Evolutionary conservation across 2,329 filamentous ascomycete genomes (phyloP).

Genomic region (Emmonsiellopsis sp.): DNA sequence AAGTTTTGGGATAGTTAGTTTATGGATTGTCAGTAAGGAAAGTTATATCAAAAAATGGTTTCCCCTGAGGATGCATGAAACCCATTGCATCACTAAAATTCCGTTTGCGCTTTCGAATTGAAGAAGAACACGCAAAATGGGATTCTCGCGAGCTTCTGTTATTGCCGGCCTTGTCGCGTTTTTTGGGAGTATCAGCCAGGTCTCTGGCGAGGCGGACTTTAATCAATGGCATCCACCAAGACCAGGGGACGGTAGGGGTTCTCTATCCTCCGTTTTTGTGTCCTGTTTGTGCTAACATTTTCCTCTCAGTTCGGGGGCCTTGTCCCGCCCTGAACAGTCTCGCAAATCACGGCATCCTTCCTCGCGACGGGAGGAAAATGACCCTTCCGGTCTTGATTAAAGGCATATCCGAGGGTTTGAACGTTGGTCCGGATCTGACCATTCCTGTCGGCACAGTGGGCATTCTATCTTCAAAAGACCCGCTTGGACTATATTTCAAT

Average conservation of each 20-base stretch:
- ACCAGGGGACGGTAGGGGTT: slow-evolving; percentile 5
- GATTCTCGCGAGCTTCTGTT: not conserved
- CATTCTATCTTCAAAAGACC: slow-evolving; percentile 13
- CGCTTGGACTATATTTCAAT: slow-evolving; percentile 14
- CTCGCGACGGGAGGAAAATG: slow-evolving; percentile 23
- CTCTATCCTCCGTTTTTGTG: not conserved
- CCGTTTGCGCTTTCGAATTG: not conserved
- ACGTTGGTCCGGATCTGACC: slow-evolving; percentile 22
- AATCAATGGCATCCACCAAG: slow-evolving; percentile 4
- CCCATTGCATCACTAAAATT: too few relatives aligned
- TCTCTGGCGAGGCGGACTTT: slow-evolving; percentile 1
- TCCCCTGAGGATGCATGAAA: too few relatives aligned
- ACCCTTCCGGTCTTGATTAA: slow-evolving; percentile 20
- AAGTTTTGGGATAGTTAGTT: too few relatives aligned
- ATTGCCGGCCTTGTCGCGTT: not conserved
- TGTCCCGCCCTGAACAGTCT: slow-evolving; percentile 26
- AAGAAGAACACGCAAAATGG: not conserved
- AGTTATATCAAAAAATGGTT: too few relatives aligned
- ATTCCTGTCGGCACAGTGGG: slow-evolving; percentile 18
- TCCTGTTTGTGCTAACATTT: not conserved
- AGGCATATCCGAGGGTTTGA: slow-evolving; percentile 19
- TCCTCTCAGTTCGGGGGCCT: slow-evolving; percentile 13
- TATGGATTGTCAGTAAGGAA: too few relatives aligned
- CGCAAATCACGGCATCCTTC: slow-evolving; percentile 26
- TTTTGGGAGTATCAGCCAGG: not conserved